Evolutionary conservation across 2,329 filamentous ascomycete species (phyloP).

Genomic region (Diaporthe humulicola): DNA sequence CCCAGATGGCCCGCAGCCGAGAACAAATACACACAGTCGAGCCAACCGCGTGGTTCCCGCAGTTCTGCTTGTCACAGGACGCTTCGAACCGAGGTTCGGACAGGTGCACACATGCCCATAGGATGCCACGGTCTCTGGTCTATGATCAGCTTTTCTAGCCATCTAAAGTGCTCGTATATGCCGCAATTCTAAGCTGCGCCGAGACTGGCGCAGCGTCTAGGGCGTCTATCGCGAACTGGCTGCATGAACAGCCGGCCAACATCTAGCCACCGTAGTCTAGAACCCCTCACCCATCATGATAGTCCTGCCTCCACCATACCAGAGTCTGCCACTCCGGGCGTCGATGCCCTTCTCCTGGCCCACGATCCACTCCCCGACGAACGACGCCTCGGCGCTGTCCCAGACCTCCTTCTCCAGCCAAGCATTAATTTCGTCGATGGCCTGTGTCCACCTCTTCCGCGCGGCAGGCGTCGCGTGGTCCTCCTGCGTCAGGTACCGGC

Average conservation of each 20-base stretch:
- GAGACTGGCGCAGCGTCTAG: not conserved
- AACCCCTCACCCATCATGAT: slow-evolving; percentile 75
- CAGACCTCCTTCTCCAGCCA: slow-evolving; percentile 81
- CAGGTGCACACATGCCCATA: too few relatives aligned
- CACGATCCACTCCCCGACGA: slow-evolving; percentile 84
- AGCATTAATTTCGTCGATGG: slow-evolving; percentile 81
- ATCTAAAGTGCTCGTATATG: not conserved
- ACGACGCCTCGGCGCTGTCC: slow-evolving; percentile 62
- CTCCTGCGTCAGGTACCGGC: slow-evolving; percentile 77
- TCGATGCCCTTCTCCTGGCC: slow-evolving; percentile 87
- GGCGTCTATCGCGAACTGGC: not conserved
- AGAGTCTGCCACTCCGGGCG: slow-evolving; percentile 79
- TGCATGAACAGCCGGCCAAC: not conserved
- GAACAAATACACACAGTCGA: slow-evolving; percentile 37
- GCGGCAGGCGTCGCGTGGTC: slow-evolving; percentile 73
- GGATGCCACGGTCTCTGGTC: not conserved
- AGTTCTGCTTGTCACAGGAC: not conserved
- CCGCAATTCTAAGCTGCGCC: not conserved
- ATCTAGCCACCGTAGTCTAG: slow-evolving; percentile 47
- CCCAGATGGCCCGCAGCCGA: slow-evolving; percentile 30
- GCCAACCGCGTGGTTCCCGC: not conserved
- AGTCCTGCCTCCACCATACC: slow-evolving; percentile 88
- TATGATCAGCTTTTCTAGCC: not conserved
- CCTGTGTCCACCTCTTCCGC: slow-evolving; percentile 74
- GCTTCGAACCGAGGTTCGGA: not conserved